Evolutionary conservation across 2,329 filamentous ascomycete species (phyloP).

Genomic region (Helotiales sp.): DNA sequence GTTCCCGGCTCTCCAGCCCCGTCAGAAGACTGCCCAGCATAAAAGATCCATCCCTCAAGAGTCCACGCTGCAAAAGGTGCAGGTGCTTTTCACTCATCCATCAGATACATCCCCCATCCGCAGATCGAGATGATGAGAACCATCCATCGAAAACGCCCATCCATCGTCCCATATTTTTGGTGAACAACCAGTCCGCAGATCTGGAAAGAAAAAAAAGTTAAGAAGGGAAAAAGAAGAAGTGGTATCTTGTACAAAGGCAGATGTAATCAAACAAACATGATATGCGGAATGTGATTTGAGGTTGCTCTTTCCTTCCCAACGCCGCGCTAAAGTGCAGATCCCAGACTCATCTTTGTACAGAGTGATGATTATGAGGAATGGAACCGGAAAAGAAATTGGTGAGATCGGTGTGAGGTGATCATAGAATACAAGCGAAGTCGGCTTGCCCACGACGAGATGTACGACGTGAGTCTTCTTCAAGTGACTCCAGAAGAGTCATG

Average conservation of each 20-base stretch:
- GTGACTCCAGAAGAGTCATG: not conserved
- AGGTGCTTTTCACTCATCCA: not conserved
- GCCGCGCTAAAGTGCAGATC: not conserved
- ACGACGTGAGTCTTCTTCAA: too few species aligned
- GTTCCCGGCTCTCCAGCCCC: not conserved
- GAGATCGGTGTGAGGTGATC: too few species aligned
- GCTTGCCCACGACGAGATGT: too few species aligned
- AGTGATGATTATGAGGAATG: not conserved
- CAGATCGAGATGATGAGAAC: too few species aligned
- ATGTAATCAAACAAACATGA: not conserved
- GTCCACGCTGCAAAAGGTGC: too few species aligned
- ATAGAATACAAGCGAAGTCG: too few species aligned
- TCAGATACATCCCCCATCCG: too few species aligned
- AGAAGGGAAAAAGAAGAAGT: not conserved
- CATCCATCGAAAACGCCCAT: not conserved
- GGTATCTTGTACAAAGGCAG: constrained; percentile 2
- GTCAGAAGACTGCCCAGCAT: not conserved
- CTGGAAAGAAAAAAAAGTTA: not conserved
- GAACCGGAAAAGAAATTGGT: not conserved
- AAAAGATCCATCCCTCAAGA: not conserved
- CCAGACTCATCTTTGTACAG: not conserved
- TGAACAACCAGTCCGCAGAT: not conserved
- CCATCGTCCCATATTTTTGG: not conserved
- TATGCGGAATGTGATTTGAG: not conserved
- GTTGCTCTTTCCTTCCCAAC: not conserved